A percentile compares a stretch with the other conserved stretches of the same genome.
phyloP scores from a whole-genome alignment of 306 rosid genomes.

The Hippophae tibetana region DNA sequence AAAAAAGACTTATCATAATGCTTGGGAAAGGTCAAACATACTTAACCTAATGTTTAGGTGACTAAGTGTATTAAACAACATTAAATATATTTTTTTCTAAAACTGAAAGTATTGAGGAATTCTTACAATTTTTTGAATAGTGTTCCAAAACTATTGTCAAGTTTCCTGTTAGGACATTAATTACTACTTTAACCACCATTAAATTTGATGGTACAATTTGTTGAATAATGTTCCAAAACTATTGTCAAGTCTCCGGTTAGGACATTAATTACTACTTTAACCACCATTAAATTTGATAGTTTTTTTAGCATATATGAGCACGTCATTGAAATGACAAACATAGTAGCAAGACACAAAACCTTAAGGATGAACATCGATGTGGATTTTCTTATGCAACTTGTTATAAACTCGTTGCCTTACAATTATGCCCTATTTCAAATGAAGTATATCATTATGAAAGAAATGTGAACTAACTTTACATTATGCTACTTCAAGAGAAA shows the following conservation, averaged over 20 bases:
- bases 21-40: not conserved
- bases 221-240: not conserved
- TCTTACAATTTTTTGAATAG: not conserved
- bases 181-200: not conserved
- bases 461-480: too few relatives aligned
- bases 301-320: not conserved
- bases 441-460: not conserved
- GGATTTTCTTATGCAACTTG: too few relatives aligned
- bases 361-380: not conserved
- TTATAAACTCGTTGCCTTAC: not conserved
- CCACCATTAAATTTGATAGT: not conserved
- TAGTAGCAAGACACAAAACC: not conserved
- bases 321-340: not conserved
- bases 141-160: not conserved
- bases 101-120: not conserved
- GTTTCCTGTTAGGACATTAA: not conserved
- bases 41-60: slow-evolving; percentile 5
- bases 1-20: not conserved
- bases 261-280: not conserved
- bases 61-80: not conserved
- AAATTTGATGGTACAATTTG: not conserved
- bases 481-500: too few relatives aligned
- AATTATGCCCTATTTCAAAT: not conserved
- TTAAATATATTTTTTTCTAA: not conserved
- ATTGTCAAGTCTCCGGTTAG: not conserved